Evolutionary conservation across 202 grass and related monocot genomes (phyloP).

Genomic region (Elaeis oleifera): DNA sequence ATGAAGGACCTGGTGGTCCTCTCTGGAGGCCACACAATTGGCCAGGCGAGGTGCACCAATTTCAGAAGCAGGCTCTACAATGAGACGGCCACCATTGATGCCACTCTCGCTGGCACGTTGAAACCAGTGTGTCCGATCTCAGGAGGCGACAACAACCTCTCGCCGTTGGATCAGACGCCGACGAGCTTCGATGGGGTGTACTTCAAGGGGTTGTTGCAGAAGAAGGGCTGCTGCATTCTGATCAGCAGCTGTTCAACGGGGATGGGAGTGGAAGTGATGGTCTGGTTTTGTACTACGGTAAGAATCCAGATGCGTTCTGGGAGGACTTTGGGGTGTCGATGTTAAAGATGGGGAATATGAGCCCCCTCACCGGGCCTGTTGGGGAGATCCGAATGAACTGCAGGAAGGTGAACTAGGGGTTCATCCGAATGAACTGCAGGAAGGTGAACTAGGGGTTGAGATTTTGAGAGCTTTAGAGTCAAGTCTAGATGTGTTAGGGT

Average conservation of each 20-base stretch:
- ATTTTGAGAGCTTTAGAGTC: too few species aligned
- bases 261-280: constrained; percentile 32
- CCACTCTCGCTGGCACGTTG: constrained; percentile 34
- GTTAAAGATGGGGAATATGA: constrained; percentile 54
- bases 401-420: constrained; percentile 38
- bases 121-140: constrained; percentile 29
- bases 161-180: constrained; percentile 44
- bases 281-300: constrained; percentile 54
- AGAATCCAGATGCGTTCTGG: constrained; percentile 42
- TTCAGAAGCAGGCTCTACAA: constrained; percentile 73
- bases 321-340: constrained; percentile 63
- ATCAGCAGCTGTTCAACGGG: constrained; percentile 69
- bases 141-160: constrained; percentile 45
- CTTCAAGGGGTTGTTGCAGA: constrained; percentile 35
- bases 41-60: constrained; percentile 50
- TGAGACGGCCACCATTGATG: constrained; percentile 50
- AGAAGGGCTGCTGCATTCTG: constrained; percentile 64
- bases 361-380: constrained; percentile 43
- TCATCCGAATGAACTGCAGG: constrained; percentile 53
- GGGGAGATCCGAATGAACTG: constrained; percentile 72
- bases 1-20: constrained; percentile 63
- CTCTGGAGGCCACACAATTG: constrained; percentile 64
- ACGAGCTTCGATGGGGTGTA: constrained; percentile 57
- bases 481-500: too few species aligned
- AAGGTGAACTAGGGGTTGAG: constrained; percentile 31